Evolutionary conservation across 163 green algal genomes (phyloP).

Genomic region (Chlorella variabilis): DNA sequence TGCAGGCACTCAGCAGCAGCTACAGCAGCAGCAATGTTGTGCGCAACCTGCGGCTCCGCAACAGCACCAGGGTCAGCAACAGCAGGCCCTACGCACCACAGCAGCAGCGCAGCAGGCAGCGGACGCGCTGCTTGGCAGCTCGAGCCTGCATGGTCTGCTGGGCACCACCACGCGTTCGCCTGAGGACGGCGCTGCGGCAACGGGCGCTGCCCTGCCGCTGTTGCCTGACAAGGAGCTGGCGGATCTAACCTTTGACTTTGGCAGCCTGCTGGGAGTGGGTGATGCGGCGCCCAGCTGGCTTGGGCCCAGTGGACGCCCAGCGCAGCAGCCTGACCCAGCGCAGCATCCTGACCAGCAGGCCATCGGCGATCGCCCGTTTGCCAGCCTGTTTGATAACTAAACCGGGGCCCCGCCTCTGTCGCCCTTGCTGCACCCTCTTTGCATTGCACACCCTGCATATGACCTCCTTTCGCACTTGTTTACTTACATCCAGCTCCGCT

Average conservation of each 20-base stretch:
- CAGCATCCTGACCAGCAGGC: no score
- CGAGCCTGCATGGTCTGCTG: neutral
- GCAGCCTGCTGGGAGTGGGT: slow-evolving; percentile 26
- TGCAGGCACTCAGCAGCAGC: neutral
- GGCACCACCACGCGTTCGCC: neutral
- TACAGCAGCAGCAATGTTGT: neutral
- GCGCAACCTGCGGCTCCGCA: neutral
- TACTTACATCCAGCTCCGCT: no score
- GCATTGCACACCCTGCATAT: no score
- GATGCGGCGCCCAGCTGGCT: slow-evolving; percentile 24
- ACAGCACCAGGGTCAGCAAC: neutral
- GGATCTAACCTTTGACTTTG: slow-evolving; percentile 31
- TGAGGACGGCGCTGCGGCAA: neutral
- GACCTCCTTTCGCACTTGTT: no score
- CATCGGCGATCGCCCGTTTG: neutral
- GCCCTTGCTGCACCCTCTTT: no score
- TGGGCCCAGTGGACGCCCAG: neutral
- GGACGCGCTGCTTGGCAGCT: neutral
- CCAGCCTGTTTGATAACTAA: neutral
- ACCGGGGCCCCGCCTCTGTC: no score
- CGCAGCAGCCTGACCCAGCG: neutral
- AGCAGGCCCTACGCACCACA: neutral
- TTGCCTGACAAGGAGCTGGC: slow-evolving; percentile 5
- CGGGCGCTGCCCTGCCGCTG: neutral
- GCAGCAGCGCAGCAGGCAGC: neutral